These are phyloP conservation scores for Sarocladium brachiariae DNA, from an alignment of 2,329 filamentous ascomycete species.

Conservation along the genomic window DNA sequence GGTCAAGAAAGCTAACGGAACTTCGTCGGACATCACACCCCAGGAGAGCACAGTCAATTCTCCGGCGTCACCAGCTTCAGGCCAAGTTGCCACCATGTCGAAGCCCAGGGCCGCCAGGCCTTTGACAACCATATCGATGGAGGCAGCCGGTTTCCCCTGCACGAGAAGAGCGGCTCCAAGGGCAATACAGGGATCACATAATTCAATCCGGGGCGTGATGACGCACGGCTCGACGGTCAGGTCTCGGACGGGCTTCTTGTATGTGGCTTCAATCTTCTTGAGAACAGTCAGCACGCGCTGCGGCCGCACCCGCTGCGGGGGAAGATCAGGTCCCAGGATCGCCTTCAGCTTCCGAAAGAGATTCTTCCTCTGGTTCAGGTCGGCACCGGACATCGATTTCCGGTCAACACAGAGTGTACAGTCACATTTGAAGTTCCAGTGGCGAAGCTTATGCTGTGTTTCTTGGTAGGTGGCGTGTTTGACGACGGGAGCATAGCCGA, in stretches of 20 bases:
- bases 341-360: not conserved
- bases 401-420: conserved; percentile 31
- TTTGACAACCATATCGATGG: not conserved
- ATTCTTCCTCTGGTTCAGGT: not conserved
- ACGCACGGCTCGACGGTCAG: not conserved
- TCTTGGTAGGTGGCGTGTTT: conserved; percentile 20
- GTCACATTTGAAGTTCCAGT: conserved; percentile 35
- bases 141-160: not conserved
- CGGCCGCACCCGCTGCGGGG: not conserved
- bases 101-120: not conserved
- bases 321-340: not conserved
- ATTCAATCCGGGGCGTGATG: not conserved
- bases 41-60: not conserved
- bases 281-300: not conserved
- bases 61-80: not conserved
- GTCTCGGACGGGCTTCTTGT: not conserved
- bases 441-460: conserved; percentile 21
- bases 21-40: not conserved
- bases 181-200: not conserved
- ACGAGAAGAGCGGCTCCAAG: not conserved
- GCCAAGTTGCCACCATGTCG: not conserved
- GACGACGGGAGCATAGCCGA: conserved; percentile 26
- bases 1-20: not conserved
- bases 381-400: conserved; percentile 10
- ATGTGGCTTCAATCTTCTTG: not conserved